Evolutionary conservation across 2,329 filamentous ascomycete genomes (phyloP).

Genomic region (Ceratocystis albifundus): DNA sequence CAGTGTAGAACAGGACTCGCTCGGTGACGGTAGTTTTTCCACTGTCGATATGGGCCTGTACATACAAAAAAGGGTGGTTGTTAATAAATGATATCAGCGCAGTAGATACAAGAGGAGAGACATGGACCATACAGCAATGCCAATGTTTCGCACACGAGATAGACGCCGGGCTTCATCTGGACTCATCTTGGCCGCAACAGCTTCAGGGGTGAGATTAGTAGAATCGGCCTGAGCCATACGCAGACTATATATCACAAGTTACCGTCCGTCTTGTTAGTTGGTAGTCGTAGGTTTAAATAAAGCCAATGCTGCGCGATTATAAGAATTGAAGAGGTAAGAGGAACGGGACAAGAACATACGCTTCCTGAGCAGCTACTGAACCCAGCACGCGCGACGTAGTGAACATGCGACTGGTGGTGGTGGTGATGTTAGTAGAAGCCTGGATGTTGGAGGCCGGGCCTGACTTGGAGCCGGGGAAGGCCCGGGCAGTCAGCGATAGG

Average conservation of each 20-base stretch:
- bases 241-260: slow-evolving; percentile 29
- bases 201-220: slow-evolving; percentile 42
- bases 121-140: slow-evolving; percentile 64
- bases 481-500: slow-evolving; percentile 16
- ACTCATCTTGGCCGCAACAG: slow-evolving; percentile 66
- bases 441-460: background rate
- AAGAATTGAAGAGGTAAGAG: background rate
- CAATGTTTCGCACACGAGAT: slow-evolving; percentile 82
- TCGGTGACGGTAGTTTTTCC: slow-evolving; percentile 96
- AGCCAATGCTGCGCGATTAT: background rate
- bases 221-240: slow-evolving; percentile 45
- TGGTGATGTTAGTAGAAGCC: background rate
- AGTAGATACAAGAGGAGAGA: background rate
- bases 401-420: slow-evolving; percentile 19
- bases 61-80: slow-evolving; percentile 1
- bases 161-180: slow-evolving; percentile 68
- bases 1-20: slow-evolving; percentile 95
- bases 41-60: slow-evolving; percentile 88
- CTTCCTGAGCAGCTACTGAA: slow-evolving; percentile 34
- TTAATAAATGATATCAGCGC: background rate
- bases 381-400: slow-evolving; percentile 18
- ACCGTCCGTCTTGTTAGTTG: background rate
- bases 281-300: background rate
- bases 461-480: slow-evolving; percentile 6
- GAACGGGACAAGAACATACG: slow-evolving; percentile 28